These are phyloP conservation scores for Cladosporium sp. DNA, from an alignment of 2,329 filamentous ascomycete genomes.

Conservation along the genomic window DNA sequence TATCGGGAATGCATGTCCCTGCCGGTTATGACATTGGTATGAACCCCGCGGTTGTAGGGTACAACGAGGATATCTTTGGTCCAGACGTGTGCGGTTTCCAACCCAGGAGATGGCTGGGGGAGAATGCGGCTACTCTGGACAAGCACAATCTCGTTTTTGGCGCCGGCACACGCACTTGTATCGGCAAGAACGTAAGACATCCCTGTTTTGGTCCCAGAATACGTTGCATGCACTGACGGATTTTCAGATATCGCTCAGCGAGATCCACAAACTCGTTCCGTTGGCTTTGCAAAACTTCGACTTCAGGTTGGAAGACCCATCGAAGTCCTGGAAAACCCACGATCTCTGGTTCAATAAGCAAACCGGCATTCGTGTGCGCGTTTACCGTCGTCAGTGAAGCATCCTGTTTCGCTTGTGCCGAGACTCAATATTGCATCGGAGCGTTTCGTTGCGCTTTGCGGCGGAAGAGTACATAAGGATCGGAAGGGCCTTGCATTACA, in stretches of 20 bases:
- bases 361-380: background rate
- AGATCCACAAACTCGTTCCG: background rate
- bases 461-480: background rate
- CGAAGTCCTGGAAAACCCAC: background rate
- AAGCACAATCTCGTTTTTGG: conserved; percentile 1
- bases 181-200: conserved; percentile 1
- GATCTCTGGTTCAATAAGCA: background rate
- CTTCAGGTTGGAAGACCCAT: background rate
- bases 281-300: background rate
- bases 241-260: background rate
- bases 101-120: conserved; percentile 39
- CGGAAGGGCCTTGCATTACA: background rate
- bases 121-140: background rate
- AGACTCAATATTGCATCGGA: background rate
- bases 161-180: background rate
- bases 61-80: conserved; percentile 33
- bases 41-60: conserved; percentile 39
- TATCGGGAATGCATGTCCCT: conserved; percentile 40
- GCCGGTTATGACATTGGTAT: conserved; percentile 33
- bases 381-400: background rate
- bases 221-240: background rate
- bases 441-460: background rate
- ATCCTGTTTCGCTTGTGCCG: background rate
- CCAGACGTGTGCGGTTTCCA: conserved; percentile 34
- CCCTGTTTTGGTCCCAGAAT: no score